Conservation (phyloP, 116 monocot genomes). For the Papilionanthe hybrid region DNA sequence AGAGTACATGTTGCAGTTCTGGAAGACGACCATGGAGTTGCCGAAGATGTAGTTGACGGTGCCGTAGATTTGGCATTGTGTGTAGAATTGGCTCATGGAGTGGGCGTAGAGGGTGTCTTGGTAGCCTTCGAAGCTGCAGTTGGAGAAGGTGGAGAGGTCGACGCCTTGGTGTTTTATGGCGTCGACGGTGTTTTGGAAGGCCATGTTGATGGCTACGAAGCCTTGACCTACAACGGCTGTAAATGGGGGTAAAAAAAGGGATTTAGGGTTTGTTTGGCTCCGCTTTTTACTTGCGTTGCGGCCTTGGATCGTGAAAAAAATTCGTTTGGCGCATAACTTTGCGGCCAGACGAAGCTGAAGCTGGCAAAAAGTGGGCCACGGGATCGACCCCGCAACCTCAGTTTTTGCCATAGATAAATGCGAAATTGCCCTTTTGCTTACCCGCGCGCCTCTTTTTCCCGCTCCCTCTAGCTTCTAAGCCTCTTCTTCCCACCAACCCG, state of each 20-base stretch:
- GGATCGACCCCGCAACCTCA: too few relatives aligned
- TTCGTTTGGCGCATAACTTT: too few relatives aligned
- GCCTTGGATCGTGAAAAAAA: too few relatives aligned
- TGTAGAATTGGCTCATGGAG: conserved; percentile 22
- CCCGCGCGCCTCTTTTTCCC: too few relatives aligned
- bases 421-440: too few relatives aligned
- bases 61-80: conserved; percentile 14
- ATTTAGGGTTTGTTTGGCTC: too few relatives aligned
- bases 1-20: conserved; percentile 21
- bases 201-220: conserved; percentile 25
- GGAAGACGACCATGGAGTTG: conserved; percentile 15
- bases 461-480: too few relatives aligned
- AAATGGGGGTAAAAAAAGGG: neutral
- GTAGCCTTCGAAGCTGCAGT: conserved; percentile 25
- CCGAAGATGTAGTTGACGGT: conserved; percentile 25
- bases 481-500: too few relatives aligned
- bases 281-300: too few relatives aligned
- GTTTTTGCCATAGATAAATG: too few relatives aligned
- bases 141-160: conserved; percentile 24
- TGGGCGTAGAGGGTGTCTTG: conserved; percentile 19
- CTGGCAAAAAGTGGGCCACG: too few relatives aligned
- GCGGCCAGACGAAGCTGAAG: too few relatives aligned
- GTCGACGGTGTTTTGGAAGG: conserved; percentile 20
- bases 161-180: conserved; percentile 21
- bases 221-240: conserved; percentile 19